Evolutionary conservation across 129 eudicot species (phyloP), one percentile per base, ranked within the genome.

Genomic region (Chrysanthemum seticuspe): DNA sequence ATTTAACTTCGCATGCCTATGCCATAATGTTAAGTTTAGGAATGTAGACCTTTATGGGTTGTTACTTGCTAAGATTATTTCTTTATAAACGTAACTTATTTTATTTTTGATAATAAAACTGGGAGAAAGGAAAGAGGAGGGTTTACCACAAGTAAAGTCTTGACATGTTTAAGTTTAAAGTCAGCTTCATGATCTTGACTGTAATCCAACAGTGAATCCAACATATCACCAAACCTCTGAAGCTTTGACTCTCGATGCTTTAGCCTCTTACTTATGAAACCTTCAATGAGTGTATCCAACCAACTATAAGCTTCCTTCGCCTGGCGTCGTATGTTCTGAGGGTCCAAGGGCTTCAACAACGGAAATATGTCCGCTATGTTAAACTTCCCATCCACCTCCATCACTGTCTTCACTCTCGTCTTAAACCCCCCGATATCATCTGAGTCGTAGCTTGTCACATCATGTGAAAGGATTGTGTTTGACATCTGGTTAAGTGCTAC

Each of bases 321-420:
- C 25, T 58, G 34, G 2, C 64, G 14, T 7, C 34, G 34, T 58
- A 58, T 58, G 14, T 58, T 58, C n/a, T 58, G 64, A 10, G 64
- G 64, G 13, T 58, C 64, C 13, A 58, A 58, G 13, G 64, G 64
- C 64, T 58, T 58, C 5, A 58, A 58, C 4, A 58, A 4, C 2
- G 36, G 64, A 58, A 58, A 58, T 58, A 58, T 58, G 6, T 58
- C 64, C 2, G 64, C 34, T 58, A 58, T 58, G 13, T 58, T 58
- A 21, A 58, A 58, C 14, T 58, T 58, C 36, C 31, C 64, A 10
- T 58, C 13, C 1, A 13, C 13, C 31, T 18, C 31, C 64, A 58
- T 58, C 13, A 58, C 13, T 10, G 36, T 58, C 25, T 58, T 58
- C n/a, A 58, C 34, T 0, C 31, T 13, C 34, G 64, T 19, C 7